These are phyloP conservation scores for Candida jianshihensis DNA, from an alignment of 805 yeast species.

Conservation along the genomic window DNA sequence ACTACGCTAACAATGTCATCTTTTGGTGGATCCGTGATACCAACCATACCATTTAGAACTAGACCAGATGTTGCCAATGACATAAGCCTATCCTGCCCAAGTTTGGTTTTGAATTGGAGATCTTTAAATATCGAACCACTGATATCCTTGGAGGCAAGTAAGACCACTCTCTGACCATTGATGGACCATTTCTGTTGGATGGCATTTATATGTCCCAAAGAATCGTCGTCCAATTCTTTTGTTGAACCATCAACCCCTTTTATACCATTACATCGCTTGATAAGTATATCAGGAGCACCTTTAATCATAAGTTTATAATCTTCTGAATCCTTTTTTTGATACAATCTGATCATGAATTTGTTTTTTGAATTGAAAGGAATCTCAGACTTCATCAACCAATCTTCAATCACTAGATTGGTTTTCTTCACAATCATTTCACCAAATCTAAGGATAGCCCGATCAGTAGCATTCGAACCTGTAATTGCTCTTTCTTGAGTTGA, in stretches of 20 bases:
- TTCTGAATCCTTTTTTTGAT: slow-evolving; percentile 10
- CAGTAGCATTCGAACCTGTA: slow-evolving; percentile 41
- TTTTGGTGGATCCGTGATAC: slow-evolving; percentile 39
- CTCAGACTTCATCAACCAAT: slow-evolving; percentile 25
- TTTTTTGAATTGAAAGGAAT: slow-evolving; percentile 39
- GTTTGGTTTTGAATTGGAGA: slow-evolving; percentile 7
- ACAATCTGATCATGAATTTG: slow-evolving; percentile 35
- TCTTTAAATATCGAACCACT: slow-evolving; percentile 5
- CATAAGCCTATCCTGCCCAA: slow-evolving; percentile 9
- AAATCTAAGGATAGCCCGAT: slow-evolving; percentile 35
- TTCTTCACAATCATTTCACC: slow-evolving; percentile 19
- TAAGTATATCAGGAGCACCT: slow-evolving; percentile 41
- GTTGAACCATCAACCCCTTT: slow-evolving; percentile 12
- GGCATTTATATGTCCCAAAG: slow-evolving; percentile 12
- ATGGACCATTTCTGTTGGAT: slow-evolving; percentile 30
- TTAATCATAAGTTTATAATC: slow-evolving; percentile 24
- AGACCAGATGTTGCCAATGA: slow-evolving; percentile 13
- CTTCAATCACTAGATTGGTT: slow-evolving; percentile 5
- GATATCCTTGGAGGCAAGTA: slow-evolving; percentile 28
- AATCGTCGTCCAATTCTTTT: slow-evolving; percentile 4
- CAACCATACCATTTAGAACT: slow-evolving; percentile 32
- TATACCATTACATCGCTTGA: slow-evolving; percentile 24
- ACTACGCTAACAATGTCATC: slow-evolving; percentile 29
- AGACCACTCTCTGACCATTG: slow-evolving; percentile 34
- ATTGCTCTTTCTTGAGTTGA: slow-evolving; percentile 20